Conservation (phyloP, 2,329 filamentous ascomycete genomes). For the Emydomyces testavorans region DNA sequence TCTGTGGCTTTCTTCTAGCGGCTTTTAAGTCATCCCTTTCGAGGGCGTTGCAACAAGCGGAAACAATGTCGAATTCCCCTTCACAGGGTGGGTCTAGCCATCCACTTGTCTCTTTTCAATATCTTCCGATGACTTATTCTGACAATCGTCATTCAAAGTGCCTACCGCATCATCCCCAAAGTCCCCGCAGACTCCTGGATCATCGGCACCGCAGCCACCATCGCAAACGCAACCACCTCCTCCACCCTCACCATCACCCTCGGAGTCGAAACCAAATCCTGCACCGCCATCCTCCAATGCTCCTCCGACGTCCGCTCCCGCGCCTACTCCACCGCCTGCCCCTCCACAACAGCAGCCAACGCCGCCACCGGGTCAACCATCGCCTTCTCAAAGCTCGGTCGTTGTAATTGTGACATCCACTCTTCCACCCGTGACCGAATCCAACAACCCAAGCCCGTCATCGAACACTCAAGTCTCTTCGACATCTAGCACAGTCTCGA, state of each 20-base stretch:
- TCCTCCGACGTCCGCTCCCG: slow-evolving; percentile 4
- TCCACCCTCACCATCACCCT: neutral
- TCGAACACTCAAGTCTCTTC: slow-evolving; percentile 11
- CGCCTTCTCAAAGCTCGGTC: neutral
- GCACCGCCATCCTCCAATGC: neutral
- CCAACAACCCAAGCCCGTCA: slow-evolving; percentile 4
- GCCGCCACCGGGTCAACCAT: neutral
- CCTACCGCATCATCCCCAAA: neutral
- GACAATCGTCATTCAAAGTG: neutral
- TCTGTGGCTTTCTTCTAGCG: too few species aligned
- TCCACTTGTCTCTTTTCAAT: neutral
- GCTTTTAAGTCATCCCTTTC: too few species aligned
- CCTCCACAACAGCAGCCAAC: slow-evolving; percentile 11
- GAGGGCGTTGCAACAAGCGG: too few species aligned
- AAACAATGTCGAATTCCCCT: neutral
- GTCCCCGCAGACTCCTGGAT: neutral
- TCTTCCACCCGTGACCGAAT: slow-evolving; percentile 13
- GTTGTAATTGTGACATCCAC: slow-evolving; percentile 22
- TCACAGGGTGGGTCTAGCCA: neutral
- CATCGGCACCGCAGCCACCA: neutral
- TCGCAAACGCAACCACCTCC: neutral
- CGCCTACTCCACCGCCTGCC: slow-evolving; percentile 9
- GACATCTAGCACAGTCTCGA: slow-evolving; percentile 17
- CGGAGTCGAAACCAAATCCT: neutral
- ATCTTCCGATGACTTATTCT: neutral